These are phyloP conservation scores for Eurotiales sp. DNA, from an alignment of 2,329 filamentous ascomycete genomes.

Conservation along the genomic window DNA sequence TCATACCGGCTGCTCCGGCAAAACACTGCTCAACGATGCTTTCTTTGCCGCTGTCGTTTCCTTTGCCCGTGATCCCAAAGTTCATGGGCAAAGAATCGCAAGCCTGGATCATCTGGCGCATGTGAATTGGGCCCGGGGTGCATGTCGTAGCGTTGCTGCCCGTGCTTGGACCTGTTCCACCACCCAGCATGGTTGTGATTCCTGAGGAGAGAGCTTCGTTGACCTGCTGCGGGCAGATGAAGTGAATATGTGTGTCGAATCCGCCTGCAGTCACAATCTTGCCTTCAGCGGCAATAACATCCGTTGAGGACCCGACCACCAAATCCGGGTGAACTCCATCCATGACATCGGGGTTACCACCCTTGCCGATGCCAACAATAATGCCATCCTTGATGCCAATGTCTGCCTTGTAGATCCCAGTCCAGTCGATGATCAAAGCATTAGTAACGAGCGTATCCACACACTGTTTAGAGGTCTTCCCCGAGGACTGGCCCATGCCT, in stretches of 20 bases:
- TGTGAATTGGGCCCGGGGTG: constrained; percentile 78
- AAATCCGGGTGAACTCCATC: constrained; percentile 74
- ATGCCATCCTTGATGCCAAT: constrained; percentile 86
- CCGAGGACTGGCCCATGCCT: constrained; percentile 91
- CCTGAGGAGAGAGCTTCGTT: constrained; percentile 79
- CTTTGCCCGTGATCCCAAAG: constrained; percentile 87
- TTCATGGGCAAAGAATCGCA: constrained; percentile 79
- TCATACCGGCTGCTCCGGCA: constrained; percentile 84
- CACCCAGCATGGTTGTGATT: constrained; percentile 85
- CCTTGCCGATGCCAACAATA: constrained; percentile 88
- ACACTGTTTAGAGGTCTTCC: constrained; percentile 65
- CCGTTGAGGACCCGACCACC: constrained; percentile 82
- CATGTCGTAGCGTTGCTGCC: constrained; percentile 91
- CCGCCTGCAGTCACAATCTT: constrained; percentile 89
- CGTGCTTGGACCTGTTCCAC: constrained; percentile 88
- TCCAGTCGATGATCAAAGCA: constrained; percentile 85
- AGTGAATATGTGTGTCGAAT: constrained; percentile 86
- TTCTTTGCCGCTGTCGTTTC: constrained; percentile 71
- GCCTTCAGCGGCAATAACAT: constrained; percentile 86
- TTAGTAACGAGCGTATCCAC: constrained; percentile 87
- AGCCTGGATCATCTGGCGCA: constrained; percentile 86
- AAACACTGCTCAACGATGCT: constrained; percentile 75
- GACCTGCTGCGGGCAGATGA: constrained; percentile 91
- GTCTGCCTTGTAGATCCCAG: constrained; percentile 92
- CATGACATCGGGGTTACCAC: constrained; percentile 97